Evolutionary conservation across 805 yeast genomes (phyloP), one percentile per base, ranked within the genome.

Genomic region (Kodamaea nitidulidarum): DNA sequence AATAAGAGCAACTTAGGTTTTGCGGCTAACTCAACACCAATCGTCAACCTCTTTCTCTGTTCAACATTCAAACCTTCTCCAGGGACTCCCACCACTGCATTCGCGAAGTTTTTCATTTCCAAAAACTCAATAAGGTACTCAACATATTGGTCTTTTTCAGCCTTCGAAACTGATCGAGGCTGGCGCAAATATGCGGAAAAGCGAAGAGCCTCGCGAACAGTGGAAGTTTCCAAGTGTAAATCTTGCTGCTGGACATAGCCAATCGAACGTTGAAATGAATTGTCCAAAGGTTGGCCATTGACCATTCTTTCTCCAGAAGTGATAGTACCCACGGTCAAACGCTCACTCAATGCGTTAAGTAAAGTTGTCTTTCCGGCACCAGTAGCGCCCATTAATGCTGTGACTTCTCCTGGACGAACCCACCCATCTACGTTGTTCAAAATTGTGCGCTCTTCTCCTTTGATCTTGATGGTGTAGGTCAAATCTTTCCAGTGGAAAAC

Each of bases 241-340:
- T 76, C 81, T 48, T 76, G 81, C 49, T 76, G 81, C 50, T 76
- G 81, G 39, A 75, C 81, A 49, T 75, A 76, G 49, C 80, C 81
- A 21, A 76, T 74, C 38, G 71, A 61, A 57, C 81, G 71, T 48
- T 70, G 70, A 52, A 77, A 76, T 4, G 81, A 68, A 14, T 54
- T 43, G 45, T 69, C 75, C 43, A 76, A 56, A 20, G 71, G 65
- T 25, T 59, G 54, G 37, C 81, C 82, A 53, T 76, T 76, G 26
- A 78, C 81, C 48, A 76, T 60, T 70, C 75, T 72, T 30, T 72
- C 75, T 47, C 83, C 83, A 3, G 48, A 39, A 20, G 80, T 69
- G 35, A 78, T 67, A 24, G 73, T 73, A 57, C 84, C 84, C 58
- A 67, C 65, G 28, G 73, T 71, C 43, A 71, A 66, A 56, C 82